These are phyloP conservation scores for Entrophospora sp. DNA, from an alignment of 192 early-diverging fungal genomes.

Conservation along the genomic window DNA sequence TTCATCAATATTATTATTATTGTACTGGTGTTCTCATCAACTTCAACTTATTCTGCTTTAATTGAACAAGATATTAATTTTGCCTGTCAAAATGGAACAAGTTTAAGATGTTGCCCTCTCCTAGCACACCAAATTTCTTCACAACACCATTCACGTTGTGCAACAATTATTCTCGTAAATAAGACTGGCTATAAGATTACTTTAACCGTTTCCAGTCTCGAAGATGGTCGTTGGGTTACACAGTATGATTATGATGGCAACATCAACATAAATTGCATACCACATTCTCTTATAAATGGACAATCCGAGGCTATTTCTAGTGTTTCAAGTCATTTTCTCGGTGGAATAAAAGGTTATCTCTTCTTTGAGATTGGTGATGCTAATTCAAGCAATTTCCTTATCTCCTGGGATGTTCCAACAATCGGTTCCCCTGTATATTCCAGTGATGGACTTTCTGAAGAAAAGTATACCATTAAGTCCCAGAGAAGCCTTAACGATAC, in stretches of 20 bases:
- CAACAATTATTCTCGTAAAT: neutral
- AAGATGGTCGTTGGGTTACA: constrained; percentile 14
- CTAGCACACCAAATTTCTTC: neutral
- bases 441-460: neutral
- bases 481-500: neutral
- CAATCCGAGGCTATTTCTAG: constrained; percentile 2
- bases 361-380: neutral
- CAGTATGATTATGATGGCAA: neutral
- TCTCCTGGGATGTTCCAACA: neutral
- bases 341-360: neutral
- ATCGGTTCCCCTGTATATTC: neutral
- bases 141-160: neutral
- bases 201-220: neutral
- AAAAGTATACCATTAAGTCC: neutral
- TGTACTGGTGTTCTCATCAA: neutral
- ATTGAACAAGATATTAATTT: neutral
- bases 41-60: neutral
- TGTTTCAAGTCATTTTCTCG: constrained; percentile 11
- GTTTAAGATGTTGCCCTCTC: neutral
- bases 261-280: neutral
- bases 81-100: neutral
- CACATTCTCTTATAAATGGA: neutral
- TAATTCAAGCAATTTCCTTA: neutral
- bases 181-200: constrained; percentile 1
- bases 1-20: neutral